These are phyloP conservation scores for Saturnispora galanensis DNA, from an alignment of 805 yeast species.

Conservation along the genomic window DNA sequence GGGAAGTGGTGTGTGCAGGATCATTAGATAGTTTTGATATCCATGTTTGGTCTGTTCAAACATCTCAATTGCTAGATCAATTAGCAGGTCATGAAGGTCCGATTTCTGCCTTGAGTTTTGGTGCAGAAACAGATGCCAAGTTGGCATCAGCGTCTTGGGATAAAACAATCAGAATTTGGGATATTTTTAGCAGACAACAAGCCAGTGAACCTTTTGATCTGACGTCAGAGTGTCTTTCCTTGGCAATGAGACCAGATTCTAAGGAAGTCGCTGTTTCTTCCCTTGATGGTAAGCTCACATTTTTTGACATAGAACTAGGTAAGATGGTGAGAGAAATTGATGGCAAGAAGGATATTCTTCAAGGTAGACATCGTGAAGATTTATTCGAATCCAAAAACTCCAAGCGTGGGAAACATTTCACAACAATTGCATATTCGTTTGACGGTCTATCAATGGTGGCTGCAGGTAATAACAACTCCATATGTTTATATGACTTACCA, in stretches of 20 bases:
- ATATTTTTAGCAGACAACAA: slow-evolving; percentile 76
- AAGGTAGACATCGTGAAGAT: slow-evolving; percentile 78
- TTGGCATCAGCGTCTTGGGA: slow-evolving; percentile 96
- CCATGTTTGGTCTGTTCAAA: slow-evolving; percentile 96
- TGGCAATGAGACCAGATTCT: slow-evolving; percentile 89
- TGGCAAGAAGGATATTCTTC: slow-evolving; percentile 74
- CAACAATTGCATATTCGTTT: slow-evolving; percentile 72
- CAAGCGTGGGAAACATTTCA: slow-evolving; percentile 74
- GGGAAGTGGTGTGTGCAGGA: slow-evolving; percentile 94
- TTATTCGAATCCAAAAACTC: slow-evolving; percentile 74
- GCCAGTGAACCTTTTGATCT: slow-evolving; percentile 86
- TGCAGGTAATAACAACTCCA: slow-evolving; percentile 86
- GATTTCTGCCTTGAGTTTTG: slow-evolving; percentile 77
- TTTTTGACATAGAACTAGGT: slow-evolving; percentile 77
- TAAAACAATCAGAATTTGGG: slow-evolving; percentile 88
- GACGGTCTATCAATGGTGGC: slow-evolving; percentile 86
- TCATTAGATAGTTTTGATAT: slow-evolving; percentile 83
- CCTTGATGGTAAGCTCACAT: slow-evolving; percentile 74
- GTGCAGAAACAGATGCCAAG: slow-evolving; percentile 54
- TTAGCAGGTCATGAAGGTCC: slow-evolving; percentile 95
- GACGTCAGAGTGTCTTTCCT: slow-evolving; percentile 70
- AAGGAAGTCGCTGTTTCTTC: slow-evolving; percentile 82
- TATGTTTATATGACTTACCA: slow-evolving; percentile 82
- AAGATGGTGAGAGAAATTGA: slow-evolving; percentile 77
- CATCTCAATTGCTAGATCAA: slow-evolving; percentile 81